Percentiles rank a stretch among this genome's conserved stretches.
phyloP scores from a whole-genome alignment of 2,329 filamentous ascomycete species.

The Aspergillus sp. region DNA sequence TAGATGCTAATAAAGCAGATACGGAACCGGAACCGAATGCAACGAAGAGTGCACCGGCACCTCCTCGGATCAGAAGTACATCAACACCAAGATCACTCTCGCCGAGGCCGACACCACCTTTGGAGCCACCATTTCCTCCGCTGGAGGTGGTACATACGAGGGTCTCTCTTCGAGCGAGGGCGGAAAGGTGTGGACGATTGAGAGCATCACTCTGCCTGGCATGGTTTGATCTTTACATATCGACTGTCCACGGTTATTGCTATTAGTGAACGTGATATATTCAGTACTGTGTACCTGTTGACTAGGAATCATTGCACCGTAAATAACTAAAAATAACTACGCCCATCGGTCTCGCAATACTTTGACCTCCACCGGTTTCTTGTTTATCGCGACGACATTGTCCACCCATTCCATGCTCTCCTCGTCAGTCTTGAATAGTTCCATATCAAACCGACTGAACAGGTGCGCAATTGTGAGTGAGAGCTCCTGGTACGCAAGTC shows the following conservation, averaged over 20 bases:
- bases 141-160: slow-evolving; percentile 35
- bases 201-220: slow-evolving; percentile 35
- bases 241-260: too few species aligned
- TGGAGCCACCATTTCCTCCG: slow-evolving; percentile 23
- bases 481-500: background rate
- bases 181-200: slow-evolving; percentile 41
- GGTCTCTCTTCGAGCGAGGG: slow-evolving; percentile 33
- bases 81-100: slow-evolving; percentile 27
- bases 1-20: slow-evolving; percentile 12
- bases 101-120: slow-evolving; percentile 13
- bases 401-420: background rate
- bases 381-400: background rate
- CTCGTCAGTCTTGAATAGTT: background rate
- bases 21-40: slow-evolving; percentile 46
- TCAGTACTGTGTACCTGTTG: too few species aligned
- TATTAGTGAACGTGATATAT: too few species aligned
- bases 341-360: background rate
- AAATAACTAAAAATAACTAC: background rate
- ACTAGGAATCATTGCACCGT: too few species aligned
- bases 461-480: background rate
- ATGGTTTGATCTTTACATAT: slow-evolving; percentile 22
- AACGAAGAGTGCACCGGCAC: slow-evolving; percentile 40
- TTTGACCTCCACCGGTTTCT: background rate
- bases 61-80: slow-evolving; percentile 39
- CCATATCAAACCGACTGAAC: background rate